Percentiles rank a stretch among this genome's conserved stretches.
Conservation (phyloP, 371 early-diverging fungal genomes). For the Syncephalastrum contaminatum region DNA sequence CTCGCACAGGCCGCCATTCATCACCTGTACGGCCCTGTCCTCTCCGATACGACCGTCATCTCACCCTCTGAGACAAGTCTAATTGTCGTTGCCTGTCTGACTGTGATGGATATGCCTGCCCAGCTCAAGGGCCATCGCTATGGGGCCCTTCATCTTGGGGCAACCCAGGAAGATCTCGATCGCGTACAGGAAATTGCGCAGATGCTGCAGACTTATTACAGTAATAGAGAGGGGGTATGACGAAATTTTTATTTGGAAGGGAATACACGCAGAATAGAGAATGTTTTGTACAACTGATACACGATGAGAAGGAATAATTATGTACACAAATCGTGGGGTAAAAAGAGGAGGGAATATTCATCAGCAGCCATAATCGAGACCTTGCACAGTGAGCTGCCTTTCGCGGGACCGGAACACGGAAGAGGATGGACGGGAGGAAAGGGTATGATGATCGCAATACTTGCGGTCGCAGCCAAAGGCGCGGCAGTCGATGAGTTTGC, state of each 20-base stretch:
- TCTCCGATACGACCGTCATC: conserved; percentile 25
- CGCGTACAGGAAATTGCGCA: conserved; percentile 12
- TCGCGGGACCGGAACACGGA: too few species aligned
- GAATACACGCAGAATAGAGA: too few species aligned
- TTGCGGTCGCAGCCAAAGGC: conserved; percentile 1
- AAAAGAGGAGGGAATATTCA: too few species aligned
- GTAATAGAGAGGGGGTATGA: not conserved
- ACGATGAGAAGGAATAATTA: too few species aligned
- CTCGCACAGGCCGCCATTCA: conserved; percentile 36
- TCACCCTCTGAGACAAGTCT: conserved; percentile 35
- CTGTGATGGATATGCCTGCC: conserved; percentile 27
- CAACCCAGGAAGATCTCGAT: conserved; percentile 21
- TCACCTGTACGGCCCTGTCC: conserved; percentile 35
- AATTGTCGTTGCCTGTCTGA: conserved; percentile 24
- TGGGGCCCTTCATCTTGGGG: conserved; percentile 39
- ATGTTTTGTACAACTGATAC: conserved; percentile 1
- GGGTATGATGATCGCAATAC: too few species aligned
- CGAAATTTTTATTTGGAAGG: too few species aligned
- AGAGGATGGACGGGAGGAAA: too few species aligned
- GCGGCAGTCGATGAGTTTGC: not conserved
- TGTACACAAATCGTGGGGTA: too few species aligned
- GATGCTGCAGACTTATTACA: conserved; percentile 8
- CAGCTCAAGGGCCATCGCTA: conserved; percentile 35
- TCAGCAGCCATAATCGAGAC: too few species aligned
- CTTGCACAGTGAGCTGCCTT: too few species aligned